Evolutionary conservation across 331 rosid genomes (phyloP).

Genomic region (Saraca asoca): DNA sequence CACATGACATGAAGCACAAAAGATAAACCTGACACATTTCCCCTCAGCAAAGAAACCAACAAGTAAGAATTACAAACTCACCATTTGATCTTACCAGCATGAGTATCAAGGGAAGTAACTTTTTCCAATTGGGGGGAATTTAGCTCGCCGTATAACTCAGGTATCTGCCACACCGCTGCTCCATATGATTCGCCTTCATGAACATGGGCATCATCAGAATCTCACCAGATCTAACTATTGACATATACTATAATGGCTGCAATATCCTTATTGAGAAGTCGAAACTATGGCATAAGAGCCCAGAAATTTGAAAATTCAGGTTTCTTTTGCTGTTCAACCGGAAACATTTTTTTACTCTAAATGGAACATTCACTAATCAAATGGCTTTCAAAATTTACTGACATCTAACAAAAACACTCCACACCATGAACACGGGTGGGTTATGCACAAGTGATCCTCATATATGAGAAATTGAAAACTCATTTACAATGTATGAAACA

Average conservation of each 20-base stretch:
- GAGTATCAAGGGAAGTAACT: slow-evolving; percentile 70
- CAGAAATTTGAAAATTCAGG: neutral
- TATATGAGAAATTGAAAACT: neutral
- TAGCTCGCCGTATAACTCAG: slow-evolving; percentile 90
- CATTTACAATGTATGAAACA: neutral
- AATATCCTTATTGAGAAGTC: neutral
- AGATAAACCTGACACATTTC: slow-evolving; percentile 11
- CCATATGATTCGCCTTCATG: slow-evolving; percentile 77
- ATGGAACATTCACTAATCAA: neutral
- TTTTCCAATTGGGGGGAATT: slow-evolving; percentile 90
- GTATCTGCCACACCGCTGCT: slow-evolving; percentile 98
- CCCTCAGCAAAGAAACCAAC: slow-evolving; percentile 8
- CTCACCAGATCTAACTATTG: slow-evolving; percentile 10
- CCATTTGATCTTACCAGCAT: slow-evolving; percentile 84
- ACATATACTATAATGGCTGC: slow-evolving; percentile 7
- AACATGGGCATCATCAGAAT: slow-evolving; percentile 30
- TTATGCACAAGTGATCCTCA: slow-evolving; percentile 5
- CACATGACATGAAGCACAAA: slow-evolving; percentile 11
- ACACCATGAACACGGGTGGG: neutral
- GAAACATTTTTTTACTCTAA: neutral
- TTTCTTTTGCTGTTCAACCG: neutral
- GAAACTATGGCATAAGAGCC: neutral
- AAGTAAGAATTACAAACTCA: slow-evolving; percentile 43
- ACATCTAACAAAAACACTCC: neutral
- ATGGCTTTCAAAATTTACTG: slow-evolving; percentile 3